A percentile compares a stretch with the other conserved stretches of the same genome.
Evolutionary conservation across 2,329 filamentous ascomycete species (phyloP).

Genomic region (Aspergillus carbonarius): DNA sequence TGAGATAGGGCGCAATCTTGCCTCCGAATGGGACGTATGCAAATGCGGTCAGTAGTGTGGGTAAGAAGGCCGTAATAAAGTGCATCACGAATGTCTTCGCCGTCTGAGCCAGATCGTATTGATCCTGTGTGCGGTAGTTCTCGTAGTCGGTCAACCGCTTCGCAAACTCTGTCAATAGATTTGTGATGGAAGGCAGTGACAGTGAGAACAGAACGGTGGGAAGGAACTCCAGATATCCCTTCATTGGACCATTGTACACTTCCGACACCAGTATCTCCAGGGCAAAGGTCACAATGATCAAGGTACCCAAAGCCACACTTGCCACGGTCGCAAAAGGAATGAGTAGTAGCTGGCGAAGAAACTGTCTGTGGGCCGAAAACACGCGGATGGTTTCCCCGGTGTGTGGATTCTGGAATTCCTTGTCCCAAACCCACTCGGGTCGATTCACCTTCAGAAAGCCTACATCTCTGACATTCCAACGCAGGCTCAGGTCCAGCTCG

Average conservation of each 20-base stretch:
- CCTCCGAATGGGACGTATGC: slow-evolving; percentile 91
- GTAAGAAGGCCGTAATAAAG: slow-evolving; percentile 93
- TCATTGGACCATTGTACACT: slow-evolving; percentile 85
- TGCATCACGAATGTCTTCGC: slow-evolving; percentile 95
- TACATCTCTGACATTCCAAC: slow-evolving; percentile 86
- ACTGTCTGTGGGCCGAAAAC: slow-evolving; percentile 73
- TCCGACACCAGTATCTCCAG: slow-evolving; percentile 96
- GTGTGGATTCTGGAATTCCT: slow-evolving; percentile 72
- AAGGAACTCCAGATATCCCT: slow-evolving; percentile 78
- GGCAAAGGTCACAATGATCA: slow-evolving; percentile 84
- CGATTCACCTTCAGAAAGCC: slow-evolving; percentile 76
- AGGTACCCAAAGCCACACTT: slow-evolving; percentile 67
- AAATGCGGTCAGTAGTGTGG: slow-evolving; percentile 88
- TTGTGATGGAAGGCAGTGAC: slow-evolving; percentile 74
- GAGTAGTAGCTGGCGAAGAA: slow-evolving; percentile 75
- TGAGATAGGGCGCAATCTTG: slow-evolving; percentile 78
- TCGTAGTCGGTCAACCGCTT: slow-evolving; percentile 76
- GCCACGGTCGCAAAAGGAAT: slow-evolving; percentile 81
- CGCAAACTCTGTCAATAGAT: slow-evolving; percentile 73
- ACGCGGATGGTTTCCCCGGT: slow-evolving; percentile 76
- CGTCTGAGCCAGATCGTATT: slow-evolving; percentile 78
- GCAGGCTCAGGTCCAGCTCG: slow-evolving; percentile 78
- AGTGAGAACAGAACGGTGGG: slow-evolving; percentile 85
- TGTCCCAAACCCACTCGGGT: slow-evolving; percentile 75
- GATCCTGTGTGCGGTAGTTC: slow-evolving; percentile 87